Percentiles rank a stretch among this genome's conserved stretches.
Conservation (phyloP, 2,329 filamentous ascomycete genomes). For the Talaromyces sp. region DNA sequence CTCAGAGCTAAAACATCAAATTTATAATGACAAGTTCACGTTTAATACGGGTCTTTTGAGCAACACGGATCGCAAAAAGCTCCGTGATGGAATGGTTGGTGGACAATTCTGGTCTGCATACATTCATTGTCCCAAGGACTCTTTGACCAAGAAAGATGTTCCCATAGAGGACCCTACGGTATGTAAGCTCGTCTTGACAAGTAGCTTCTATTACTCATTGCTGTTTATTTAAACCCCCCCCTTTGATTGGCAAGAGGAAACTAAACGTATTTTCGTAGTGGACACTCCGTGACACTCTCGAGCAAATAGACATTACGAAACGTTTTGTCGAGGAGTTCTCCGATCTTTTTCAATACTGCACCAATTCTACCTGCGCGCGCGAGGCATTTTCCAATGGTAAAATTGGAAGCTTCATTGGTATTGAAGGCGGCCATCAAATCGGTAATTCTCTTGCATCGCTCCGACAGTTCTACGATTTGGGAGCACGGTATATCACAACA, state of each 20-base stretch:
- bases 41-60: constrained; percentile 16
- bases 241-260: no score
- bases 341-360: constrained; percentile 18
- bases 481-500: constrained; percentile 18
- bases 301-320: constrained; percentile 21
- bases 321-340: constrained; percentile 16
- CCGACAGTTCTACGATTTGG: constrained; percentile 16
- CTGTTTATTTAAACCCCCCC: no score
- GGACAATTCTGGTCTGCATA: constrained; percentile 28
- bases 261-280: neutral
- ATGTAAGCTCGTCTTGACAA: neutral
- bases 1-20: constrained; percentile 19
- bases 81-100: constrained; percentile 22
- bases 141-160: constrained; percentile 5
- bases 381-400: constrained; percentile 16
- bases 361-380: constrained; percentile 15
- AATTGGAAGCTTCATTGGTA: constrained; percentile 21
- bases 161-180: constrained; percentile 15
- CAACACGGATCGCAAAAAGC: constrained; percentile 22
- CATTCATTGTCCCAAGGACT: constrained; percentile 18
- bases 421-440: constrained; percentile 24
- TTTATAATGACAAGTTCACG: constrained; percentile 17
- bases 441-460: constrained; percentile 20
- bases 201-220: no score
- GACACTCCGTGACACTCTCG: constrained; percentile 19